Base-by-base conservation (phyloP, 257 asterid genomes). In the Solanum appendiculatum region DNA sequence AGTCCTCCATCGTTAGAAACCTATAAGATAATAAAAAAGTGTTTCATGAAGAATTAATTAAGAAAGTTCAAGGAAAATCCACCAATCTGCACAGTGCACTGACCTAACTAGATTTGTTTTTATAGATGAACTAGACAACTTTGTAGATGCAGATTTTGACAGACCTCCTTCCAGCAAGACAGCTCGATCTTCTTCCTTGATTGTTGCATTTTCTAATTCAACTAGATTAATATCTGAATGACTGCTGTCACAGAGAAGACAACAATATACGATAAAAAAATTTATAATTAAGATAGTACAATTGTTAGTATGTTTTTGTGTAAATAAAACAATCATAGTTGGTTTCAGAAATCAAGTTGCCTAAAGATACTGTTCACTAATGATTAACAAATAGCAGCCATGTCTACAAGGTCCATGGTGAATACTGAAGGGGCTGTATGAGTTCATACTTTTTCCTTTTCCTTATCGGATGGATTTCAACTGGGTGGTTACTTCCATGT, bases 101-200 rank as follows among this genome's bases (percentile, higher is more conserved):
- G 14, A 97, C 99, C 99, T 95, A 85, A 94, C 89, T 90, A 95
- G 81, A 93, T 94, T 95, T 86, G 97, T 92, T 90, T 91, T 95
- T 81, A 93, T 87, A 54, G 96, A 92, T 90, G 93, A 86, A 91
- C 85, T 88, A 60, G 93, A 34, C 75, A 88, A 86, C 90, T 95
- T 96, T 33, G 90, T n/a, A 31, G 99, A 93, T n/a, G 94, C 91
- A 25, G 97, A 91, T 91, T 93, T 94, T 86, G 96, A 31, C 44
- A 94, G 94, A 85, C 99, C 98, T 37, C 98, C 99, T 93, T 97
- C 99, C 92, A 95, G 89, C 90, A 97, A 87, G 86, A 91, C 93
- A 86, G 94, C 91, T 37, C 95, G 94, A 54, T 95, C 98, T 86
- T 95, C 99, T 86, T 97, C 99, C 88, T 92, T 94, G 89, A 87